These are phyloP conservation scores for Candida silvatica DNA, from an alignment of 805 yeast species.

Conservation along the genomic window DNA sequence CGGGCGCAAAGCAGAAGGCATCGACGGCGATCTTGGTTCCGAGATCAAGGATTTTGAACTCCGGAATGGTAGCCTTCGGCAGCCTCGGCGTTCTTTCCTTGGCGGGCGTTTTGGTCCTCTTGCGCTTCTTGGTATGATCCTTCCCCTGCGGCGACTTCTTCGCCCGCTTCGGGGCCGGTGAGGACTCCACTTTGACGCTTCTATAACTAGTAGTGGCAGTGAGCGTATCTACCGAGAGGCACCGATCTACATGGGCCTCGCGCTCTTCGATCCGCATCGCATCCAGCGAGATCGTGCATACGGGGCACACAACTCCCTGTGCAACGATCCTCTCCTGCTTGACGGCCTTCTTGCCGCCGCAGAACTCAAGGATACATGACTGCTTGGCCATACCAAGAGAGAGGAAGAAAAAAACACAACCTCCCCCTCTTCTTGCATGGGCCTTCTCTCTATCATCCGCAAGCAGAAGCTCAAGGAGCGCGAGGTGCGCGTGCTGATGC, in stretches of 20 bases:
- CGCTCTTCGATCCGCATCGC: slow-evolving; percentile 32
- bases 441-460: slow-evolving; percentile 66
- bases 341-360: slow-evolving; percentile 5
- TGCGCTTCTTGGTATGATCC: not conserved
- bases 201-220: slow-evolving; percentile 9
- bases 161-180: not conserved
- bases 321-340: slow-evolving; percentile 9
- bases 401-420: not conserved
- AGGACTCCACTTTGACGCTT: slow-evolving; percentile 1
- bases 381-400: not conserved
- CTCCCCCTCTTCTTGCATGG: slow-evolving; percentile 40
- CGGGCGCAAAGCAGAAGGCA: slow-evolving; percentile 48
- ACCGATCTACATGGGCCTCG: slow-evolving; percentile 46
- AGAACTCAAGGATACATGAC: not conserved
- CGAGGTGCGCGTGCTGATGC: slow-evolving; percentile 64
- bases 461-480: slow-evolving; percentile 77
- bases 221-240: slow-evolving; percentile 23
- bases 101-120: not conserved
- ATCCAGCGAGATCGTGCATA: slow-evolving; percentile 36
- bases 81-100: slow-evolving; percentile 1
- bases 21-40: slow-evolving; percentile 45
- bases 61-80: slow-evolving; percentile 37
- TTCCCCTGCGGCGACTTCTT: not conserved
- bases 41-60: slow-evolving; percentile 43
- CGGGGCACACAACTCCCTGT: slow-evolving; percentile 34